Percentiles rank a stretch among this genome's conserved stretches.
Evolutionary conservation across 108 stramenopile species (phyloP).

Genomic region (Fragilariopsis cylindrus): DNA sequence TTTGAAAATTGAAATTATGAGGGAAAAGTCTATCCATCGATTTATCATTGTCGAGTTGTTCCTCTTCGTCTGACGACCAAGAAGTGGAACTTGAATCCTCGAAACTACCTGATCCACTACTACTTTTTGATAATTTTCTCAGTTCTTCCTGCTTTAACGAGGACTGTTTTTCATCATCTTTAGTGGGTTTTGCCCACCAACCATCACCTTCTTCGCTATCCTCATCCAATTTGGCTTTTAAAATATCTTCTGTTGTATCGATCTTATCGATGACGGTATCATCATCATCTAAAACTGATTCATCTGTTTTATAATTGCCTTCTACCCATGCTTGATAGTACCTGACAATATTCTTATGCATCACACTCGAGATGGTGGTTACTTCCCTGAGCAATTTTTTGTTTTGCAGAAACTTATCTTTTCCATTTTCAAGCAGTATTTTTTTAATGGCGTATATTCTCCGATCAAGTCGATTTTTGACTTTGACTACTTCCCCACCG

Average conservation of each 20-base stretch:
- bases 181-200: constrained; percentile 48
- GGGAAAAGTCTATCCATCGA: neutral
- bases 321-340: constrained; percentile 86
- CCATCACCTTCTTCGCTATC: constrained; percentile 30
- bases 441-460: constrained; percentile 82
- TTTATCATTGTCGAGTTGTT: neutral
- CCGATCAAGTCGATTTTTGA: constrained; percentile 77
- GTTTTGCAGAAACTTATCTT: constrained; percentile 55
- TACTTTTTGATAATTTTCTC: neutral
- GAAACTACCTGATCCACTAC: neutral
- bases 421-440: constrained; percentile 66
- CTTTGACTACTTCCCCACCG: constrained; percentile 84
- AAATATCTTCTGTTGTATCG: constrained; percentile 14
- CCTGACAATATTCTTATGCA: constrained; percentile 79
- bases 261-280: neutral
- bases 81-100: neutral
- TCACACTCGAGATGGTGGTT: constrained; percentile 83
- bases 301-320: constrained; percentile 15
- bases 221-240: constrained; percentile 26
- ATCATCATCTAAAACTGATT: constrained; percentile 16
- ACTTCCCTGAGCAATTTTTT: constrained; percentile 79
- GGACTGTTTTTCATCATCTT: neutral
- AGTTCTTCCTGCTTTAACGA: neutral
- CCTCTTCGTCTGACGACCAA: constrained; percentile 18
- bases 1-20: constrained; percentile 23